phyloP scores from a whole-genome alignment of 1,284 basidiomycete genomes.

The Cryptococcus hybrid region DNA sequence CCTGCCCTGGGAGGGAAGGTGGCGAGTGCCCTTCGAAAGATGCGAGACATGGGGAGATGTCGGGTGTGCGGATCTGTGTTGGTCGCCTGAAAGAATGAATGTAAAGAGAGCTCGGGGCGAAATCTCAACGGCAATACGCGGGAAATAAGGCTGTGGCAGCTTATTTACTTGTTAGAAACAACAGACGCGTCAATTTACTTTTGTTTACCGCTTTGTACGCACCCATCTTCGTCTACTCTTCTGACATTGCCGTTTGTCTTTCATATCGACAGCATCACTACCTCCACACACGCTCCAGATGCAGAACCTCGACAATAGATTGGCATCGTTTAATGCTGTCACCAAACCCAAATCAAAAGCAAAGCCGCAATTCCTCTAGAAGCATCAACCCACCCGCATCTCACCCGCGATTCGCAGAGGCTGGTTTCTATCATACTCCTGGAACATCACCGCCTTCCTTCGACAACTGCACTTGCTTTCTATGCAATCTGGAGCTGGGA shows the following conservation, averaged over 20 bases:
- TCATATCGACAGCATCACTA: neutral
- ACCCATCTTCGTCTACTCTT: neutral
- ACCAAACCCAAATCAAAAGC: constrained; percentile 31
- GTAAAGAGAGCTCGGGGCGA: neutral
- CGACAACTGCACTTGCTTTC: constrained; percentile 60
- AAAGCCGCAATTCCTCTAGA: constrained; percentile 39
- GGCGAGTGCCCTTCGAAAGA: constrained; percentile 31
- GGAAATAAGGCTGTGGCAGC: constrained; percentile 13
- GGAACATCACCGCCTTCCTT: constrained; percentile 10
- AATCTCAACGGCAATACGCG: constrained; percentile 12
- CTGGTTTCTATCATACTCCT: constrained; percentile 69
- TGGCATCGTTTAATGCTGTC: constrained; percentile 32
- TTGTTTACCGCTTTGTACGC: neutral
- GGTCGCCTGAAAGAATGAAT: no score
- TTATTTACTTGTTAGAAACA: neutral
- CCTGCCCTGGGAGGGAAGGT: constrained; percentile 13
- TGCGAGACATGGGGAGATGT: constrained; percentile 29
- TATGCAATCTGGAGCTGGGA: constrained; percentile 69
- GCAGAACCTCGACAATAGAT: constrained; percentile 36
- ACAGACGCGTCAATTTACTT: neutral
- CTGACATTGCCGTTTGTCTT: neutral
- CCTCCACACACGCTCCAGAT: constrained; percentile 16
- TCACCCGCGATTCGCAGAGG: constrained; percentile 72
- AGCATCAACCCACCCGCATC: constrained; percentile 46
- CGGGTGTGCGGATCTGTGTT: no score